These are phyloP conservation scores for Fusarium sp. DNA, from an alignment of 2,329 filamentous ascomycete genomes.

Conservation along the genomic window DNA sequence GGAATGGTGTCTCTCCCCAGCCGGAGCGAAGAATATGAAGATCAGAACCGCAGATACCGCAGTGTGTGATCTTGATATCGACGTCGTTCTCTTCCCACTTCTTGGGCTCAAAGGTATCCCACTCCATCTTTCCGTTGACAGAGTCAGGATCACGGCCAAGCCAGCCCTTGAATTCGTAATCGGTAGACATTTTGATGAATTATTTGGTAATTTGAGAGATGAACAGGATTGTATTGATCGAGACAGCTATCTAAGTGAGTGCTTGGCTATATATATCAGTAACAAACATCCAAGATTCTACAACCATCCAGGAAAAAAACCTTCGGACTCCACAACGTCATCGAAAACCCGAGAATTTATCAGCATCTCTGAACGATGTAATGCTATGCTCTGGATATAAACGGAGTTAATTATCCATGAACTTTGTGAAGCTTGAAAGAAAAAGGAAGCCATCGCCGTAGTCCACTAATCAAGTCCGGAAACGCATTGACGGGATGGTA, in stretches of 20 bases:
- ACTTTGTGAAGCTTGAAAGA: background rate
- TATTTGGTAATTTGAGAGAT: background rate
- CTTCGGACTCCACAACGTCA: slow-evolving; percentile 28
- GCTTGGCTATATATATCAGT: slow-evolving; percentile 11
- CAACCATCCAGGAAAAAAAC: background rate
- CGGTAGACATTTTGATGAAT: slow-evolving; percentile 45
- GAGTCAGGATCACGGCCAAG: slow-evolving; percentile 57
- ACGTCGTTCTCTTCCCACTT: slow-evolving; percentile 72
- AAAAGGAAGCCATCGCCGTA: slow-evolving; percentile 37
- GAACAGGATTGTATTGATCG: background rate
- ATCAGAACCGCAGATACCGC: slow-evolving; percentile 73
- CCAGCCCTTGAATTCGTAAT: slow-evolving; percentile 66
- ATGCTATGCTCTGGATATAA: slow-evolving; percentile 19
- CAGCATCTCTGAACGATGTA: slow-evolving; percentile 14
- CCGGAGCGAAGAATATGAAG: slow-evolving; percentile 68
- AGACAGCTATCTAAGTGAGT: background rate
- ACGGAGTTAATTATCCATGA: slow-evolving; percentile 15
- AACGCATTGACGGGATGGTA: background rate
- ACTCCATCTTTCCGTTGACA: slow-evolving; percentile 63
- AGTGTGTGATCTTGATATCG: slow-evolving; percentile 74
- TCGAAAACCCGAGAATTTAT: slow-evolving; percentile 29
- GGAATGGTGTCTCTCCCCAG: slow-evolving; percentile 58
- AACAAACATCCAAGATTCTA: slow-evolving; percentile 9
- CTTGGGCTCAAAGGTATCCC: slow-evolving; percentile 70
- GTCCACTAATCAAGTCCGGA: slow-evolving; percentile 3